Conservation (phyloP, 306 rosid species). For the Begonia peltatifolia region DNA sequence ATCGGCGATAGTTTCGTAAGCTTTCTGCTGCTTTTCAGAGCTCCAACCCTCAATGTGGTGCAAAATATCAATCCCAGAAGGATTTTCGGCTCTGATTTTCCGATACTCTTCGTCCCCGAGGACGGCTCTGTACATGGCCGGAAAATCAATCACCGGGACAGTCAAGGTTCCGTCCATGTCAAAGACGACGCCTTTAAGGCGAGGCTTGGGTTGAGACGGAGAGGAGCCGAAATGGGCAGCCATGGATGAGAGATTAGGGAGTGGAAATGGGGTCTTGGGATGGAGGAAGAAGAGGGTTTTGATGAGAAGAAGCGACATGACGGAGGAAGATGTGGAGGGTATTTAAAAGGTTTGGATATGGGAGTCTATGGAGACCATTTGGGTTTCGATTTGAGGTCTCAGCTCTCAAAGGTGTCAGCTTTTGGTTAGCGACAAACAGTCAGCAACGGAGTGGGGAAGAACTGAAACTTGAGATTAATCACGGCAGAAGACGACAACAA, state of each 20-base stretch:
- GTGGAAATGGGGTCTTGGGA: constrained; percentile 10
- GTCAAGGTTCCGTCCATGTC: constrained; percentile 99
- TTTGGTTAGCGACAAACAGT: too few species aligned
- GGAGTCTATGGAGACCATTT: too few species aligned
- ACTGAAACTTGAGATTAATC: too few species aligned
- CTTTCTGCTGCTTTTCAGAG: constrained; percentile 40
- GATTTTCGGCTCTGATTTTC: constrained; percentile 33
- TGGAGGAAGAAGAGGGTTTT: not conserved
- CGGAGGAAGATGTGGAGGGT: not conserved
- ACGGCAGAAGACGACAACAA: too few species aligned
- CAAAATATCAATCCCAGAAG: constrained; percentile 73
- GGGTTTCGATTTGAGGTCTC: too few species aligned
- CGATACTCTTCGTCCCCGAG: constrained; percentile 63
- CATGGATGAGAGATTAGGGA: constrained; percentile 19
- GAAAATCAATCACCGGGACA: constrained; percentile 72
- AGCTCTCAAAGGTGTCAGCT: too few species aligned
- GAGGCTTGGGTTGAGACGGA: constrained; percentile 19
- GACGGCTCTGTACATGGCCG: constrained; percentile 70
- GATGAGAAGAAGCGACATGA: not conserved
- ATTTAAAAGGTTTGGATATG: not conserved
- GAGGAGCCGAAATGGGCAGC: not conserved
- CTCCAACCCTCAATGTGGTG: constrained; percentile 52
- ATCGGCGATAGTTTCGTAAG: constrained; percentile 54
- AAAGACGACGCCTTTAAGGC: constrained; percentile 73
- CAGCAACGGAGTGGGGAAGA: too few species aligned